phyloP scores from a whole-genome alignment of 495 filamentous ascomycete genomes.

The Aspergillus kassunensis region DNA sequence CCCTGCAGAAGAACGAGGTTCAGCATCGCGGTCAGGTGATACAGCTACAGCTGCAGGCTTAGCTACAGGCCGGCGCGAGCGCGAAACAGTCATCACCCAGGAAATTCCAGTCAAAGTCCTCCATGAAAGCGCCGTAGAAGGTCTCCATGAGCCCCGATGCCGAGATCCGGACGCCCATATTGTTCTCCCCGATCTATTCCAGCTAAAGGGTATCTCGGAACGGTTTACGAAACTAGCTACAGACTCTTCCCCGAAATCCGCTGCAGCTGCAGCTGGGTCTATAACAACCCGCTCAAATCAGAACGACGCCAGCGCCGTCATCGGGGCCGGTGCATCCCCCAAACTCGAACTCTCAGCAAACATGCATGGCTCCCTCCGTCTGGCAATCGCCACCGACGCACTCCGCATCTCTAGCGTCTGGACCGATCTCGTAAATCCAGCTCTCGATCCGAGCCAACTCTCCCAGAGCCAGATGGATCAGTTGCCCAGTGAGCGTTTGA shows the following conservation, averaged over 20 bases:
- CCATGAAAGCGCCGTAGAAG: slow-evolving; percentile 70
- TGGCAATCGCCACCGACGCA: slow-evolving; percentile 72
- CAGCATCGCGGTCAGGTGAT: neutral
- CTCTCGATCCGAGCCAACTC: slow-evolving; percentile 71
- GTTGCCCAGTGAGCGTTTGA: slow-evolving; percentile 72
- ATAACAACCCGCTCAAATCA: neutral
- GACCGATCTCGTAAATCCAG: slow-evolving; percentile 77
- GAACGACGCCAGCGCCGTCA: slow-evolving; percentile 16
- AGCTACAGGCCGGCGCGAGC: slow-evolving; percentile 45
- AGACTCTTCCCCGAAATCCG: slow-evolving; percentile 20
- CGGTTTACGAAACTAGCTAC: slow-evolving; percentile 80
- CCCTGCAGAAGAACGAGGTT: neutral
- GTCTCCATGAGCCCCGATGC: slow-evolving; percentile 82
- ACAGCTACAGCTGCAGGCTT: neutral
- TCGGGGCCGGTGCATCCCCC: slow-evolving; percentile 34
- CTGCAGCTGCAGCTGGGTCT: neutral
- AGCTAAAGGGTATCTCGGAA: slow-evolving; percentile 87
- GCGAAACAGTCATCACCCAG: slow-evolving; percentile 89
- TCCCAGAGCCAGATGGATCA: slow-evolving; percentile 58
- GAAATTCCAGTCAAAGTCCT: slow-evolving; percentile 92
- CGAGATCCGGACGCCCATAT: slow-evolving; percentile 94
- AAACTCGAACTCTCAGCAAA: slow-evolving; percentile 82
- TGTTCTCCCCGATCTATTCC: slow-evolving; percentile 73
- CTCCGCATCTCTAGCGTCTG: slow-evolving; percentile 78
- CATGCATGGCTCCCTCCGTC: slow-evolving; percentile 78